These are phyloP conservation scores for Cryptosporidium felis DNA, from an alignment of 169 alveolate species.

Conservation along the genomic window DNA sequence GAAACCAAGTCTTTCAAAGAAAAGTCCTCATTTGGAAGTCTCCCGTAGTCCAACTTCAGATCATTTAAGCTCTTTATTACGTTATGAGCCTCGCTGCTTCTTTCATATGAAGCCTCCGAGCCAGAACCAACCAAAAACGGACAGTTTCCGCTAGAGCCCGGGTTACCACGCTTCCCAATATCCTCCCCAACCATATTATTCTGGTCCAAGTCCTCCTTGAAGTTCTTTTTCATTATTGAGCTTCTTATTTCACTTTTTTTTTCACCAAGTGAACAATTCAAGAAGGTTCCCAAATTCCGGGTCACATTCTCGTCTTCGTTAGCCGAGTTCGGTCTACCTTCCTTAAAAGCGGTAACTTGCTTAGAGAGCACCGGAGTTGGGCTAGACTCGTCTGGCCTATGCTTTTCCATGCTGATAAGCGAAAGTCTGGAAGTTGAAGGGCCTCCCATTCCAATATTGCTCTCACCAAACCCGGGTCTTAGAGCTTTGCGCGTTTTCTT, in stretches of 20 bases:
- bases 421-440: constrained; percentile 17
- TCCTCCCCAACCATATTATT: not conserved
- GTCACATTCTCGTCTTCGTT: not conserved
- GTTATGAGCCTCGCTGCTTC: not conserved
- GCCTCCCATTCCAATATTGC: not conserved
- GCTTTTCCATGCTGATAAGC: not conserved
- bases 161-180: not conserved
- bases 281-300: too few relatives aligned
- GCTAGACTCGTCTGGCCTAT: not conserved
- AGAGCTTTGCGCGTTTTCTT: constrained; percentile 49
- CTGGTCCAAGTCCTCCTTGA: not conserved
- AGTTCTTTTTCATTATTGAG: not conserved
- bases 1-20: not conserved
- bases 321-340: not conserved
- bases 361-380: not conserved
- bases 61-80: not conserved
- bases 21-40: not conserved
- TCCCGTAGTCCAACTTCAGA: not conserved
- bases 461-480: constrained; percentile 38
- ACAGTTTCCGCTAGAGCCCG: not conserved
- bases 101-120: constrained; percentile 64
- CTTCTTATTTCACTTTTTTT: not conserved
- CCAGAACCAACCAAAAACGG: constrained; percentile 66
- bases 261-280: too few relatives aligned
- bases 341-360: not conserved